Conservation (phyloP, 768 basidiomycete species). For the Termitomyces titanicus region DNA sequence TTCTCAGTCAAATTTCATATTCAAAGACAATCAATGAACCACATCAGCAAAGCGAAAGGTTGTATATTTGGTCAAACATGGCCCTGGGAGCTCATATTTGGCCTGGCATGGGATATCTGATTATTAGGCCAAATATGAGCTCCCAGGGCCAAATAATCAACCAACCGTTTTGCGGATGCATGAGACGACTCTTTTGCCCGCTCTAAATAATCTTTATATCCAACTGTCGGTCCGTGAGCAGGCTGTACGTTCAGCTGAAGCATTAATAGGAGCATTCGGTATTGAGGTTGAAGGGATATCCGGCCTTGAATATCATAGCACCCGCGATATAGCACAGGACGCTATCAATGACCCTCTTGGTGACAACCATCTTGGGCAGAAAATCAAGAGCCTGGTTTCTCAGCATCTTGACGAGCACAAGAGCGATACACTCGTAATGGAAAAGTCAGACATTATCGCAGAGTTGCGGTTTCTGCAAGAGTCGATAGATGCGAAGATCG, state of each 20-base stretch:
- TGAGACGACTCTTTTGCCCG: conserved; percentile 18
- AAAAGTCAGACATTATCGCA: conserved; percentile 17
- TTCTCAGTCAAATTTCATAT: background rate
- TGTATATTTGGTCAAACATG: too few species aligned
- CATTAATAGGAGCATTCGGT: conserved; percentile 26
- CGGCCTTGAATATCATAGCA: background rate
- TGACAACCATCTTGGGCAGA: conserved; percentile 13
- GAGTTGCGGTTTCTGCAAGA: conserved; percentile 14
- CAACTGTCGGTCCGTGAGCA: conserved; percentile 14
- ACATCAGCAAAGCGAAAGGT: too few species aligned
- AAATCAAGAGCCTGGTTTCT: conserved; percentile 5
- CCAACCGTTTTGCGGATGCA: too few species aligned
- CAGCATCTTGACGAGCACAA: conserved; percentile 8
- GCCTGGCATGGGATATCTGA: too few species aligned
- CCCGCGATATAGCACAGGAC: background rate
- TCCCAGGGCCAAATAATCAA: too few species aligned
- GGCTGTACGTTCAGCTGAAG: conserved; percentile 24
- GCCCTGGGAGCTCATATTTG: too few species aligned
- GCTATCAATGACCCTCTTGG: background rate
- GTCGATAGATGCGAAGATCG: background rate
- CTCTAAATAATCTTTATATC: conserved; percentile 21
- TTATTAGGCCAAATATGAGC: too few species aligned
- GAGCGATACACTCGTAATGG: conserved; percentile 8
- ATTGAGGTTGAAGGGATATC: conserved; percentile 30
- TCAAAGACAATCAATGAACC: conserved; percentile 16